phyloP scores from a whole-genome alignment of 2,329 filamentous ascomycete species.

The Aureobasidium sp. region DNA sequence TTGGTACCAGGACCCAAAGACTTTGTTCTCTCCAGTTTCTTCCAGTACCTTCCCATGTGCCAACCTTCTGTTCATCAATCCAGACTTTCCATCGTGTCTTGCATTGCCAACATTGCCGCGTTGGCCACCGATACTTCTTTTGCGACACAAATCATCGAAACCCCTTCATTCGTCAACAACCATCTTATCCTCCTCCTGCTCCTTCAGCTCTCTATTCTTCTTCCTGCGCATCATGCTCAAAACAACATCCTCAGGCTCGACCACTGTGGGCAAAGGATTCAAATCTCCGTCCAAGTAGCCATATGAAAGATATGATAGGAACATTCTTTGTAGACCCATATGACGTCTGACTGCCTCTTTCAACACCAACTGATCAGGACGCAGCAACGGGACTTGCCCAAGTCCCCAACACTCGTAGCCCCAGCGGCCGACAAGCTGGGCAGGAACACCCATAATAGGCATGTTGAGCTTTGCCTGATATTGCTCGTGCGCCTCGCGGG shows the following conservation, averaged over 20 bases:
- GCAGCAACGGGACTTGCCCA: conserved; percentile 34
- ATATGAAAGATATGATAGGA: conserved; percentile 52
- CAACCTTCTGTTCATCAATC: no score
- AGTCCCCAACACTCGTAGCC: conserved; percentile 33
- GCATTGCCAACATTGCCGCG: no score
- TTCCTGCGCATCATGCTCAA: conserved; percentile 32
- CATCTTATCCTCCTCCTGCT: background rate
- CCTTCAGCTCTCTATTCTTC: conserved; percentile 9
- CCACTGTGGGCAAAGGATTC: conserved; percentile 37
- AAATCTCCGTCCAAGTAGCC: conserved; percentile 50
- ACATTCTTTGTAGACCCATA: conserved; percentile 45
- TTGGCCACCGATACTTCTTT: no score
- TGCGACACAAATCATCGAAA: background rate
- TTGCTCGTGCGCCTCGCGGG: conserved; percentile 12
- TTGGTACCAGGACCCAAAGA: background rate
- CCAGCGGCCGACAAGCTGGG: conserved; percentile 42
- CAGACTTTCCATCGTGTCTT: no score
- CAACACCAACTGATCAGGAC: conserved; percentile 51
- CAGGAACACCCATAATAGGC: conserved; percentile 44
- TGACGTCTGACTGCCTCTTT: conserved; percentile 46
- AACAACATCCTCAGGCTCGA: conserved; percentile 39
- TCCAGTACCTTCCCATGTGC: no score
- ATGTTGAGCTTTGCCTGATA: conserved; percentile 18
- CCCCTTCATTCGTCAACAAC: background rate
- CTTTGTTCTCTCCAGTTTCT: background rate